Conservation (phyloP, 1,284 basidiomycete species). For the Apiotrichum mycotoxinovorans region DNA sequence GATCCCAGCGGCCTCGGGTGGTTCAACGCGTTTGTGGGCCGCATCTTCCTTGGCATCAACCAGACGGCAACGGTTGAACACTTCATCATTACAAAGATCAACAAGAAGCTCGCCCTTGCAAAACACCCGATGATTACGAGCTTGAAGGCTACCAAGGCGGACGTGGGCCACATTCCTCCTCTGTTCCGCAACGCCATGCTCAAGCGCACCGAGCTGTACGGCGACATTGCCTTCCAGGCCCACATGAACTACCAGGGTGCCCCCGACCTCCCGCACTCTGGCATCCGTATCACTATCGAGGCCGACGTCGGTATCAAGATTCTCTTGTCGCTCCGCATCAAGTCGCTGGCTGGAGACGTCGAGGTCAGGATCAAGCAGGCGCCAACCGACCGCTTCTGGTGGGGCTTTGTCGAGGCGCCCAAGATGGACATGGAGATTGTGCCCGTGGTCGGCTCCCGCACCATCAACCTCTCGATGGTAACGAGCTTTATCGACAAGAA, state of each 20-base stretch:
- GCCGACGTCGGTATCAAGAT: slow-evolving; percentile 87
- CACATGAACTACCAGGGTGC: slow-evolving; percentile 63
- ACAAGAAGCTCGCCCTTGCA: slow-evolving; percentile 89
- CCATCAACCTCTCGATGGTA: slow-evolving; percentile 62
- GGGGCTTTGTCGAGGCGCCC: slow-evolving; percentile 90
- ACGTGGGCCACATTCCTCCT: slow-evolving; percentile 74
- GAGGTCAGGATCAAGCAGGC: slow-evolving; percentile 89
- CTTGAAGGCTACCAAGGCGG: slow-evolving; percentile 81
- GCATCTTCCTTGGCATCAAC: slow-evolving; percentile 88
- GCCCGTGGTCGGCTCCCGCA: slow-evolving; percentile 81
- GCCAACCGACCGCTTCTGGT: slow-evolving; percentile 94
- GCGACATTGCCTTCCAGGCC: slow-evolving; percentile 84
- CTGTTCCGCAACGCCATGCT: slow-evolving; percentile 93
- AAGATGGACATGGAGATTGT: slow-evolving; percentile 84
- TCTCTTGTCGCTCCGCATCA: slow-evolving; percentile 76
- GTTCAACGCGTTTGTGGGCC: slow-evolving; percentile 89
- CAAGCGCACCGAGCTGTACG: slow-evolving; percentile 88
- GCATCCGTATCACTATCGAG: slow-evolving; percentile 75
- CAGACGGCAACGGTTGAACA: slow-evolving; percentile 72
- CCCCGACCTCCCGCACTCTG: slow-evolving; percentile 57
- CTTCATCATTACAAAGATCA: slow-evolving; percentile 80
- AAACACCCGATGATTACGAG: slow-evolving; percentile 80
- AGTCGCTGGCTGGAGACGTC: slow-evolving; percentile 85
- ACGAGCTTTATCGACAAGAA: slow-evolving; percentile 82
- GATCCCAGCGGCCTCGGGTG: slow-evolving; percentile 95